Conservation (phyloP, 805 yeast genomes). For the Saturnispora saitoi region DNA sequence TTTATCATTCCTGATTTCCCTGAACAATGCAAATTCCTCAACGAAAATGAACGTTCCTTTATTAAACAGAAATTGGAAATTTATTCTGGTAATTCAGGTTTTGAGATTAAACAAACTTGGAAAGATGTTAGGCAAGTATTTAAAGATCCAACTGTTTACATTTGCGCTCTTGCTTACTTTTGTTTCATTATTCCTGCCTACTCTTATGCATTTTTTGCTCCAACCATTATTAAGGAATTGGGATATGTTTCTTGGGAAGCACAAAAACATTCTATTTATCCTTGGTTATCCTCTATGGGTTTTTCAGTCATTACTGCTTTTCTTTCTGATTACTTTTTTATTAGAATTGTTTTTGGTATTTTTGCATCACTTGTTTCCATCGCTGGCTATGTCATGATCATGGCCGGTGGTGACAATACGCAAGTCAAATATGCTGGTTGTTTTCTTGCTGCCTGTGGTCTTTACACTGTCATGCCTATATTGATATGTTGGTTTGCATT, state of each 20-base stretch:
- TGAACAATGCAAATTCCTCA: conserved; percentile 51
- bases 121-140: conserved; percentile 40
- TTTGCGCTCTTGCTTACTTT: conserved; percentile 54
- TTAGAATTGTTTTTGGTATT: conserved; percentile 37
- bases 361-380: conserved; percentile 32
- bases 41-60: conserved; percentile 43
- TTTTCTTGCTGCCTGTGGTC: conserved; percentile 50
- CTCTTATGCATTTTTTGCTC: conserved; percentile 68
- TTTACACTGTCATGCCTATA: conserved; percentile 61
- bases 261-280: conserved; percentile 75
- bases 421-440: conserved; percentile 52
- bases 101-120: conserved; percentile 37
- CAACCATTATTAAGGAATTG: conserved; percentile 52
- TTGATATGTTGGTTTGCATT: conserved; percentile 58
- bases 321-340: conserved; percentile 46
- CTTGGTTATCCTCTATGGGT: conserved; percentile 75
- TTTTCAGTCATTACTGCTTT: conserved; percentile 53
- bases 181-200: conserved; percentile 64
- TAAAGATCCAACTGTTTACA: conserved; percentile 51
- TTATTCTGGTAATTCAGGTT: conserved; percentile 43
- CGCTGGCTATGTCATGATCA: conserved; percentile 42
- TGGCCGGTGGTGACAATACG: conserved; percentile 35
- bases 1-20: conserved; percentile 65
- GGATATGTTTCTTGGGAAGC: conserved; percentile 66
- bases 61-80: conserved; percentile 51